These are phyloP conservation scores for Fusarium sp. DNA, from an alignment of 2,329 filamentous ascomycete species.

Conservation along the genomic window DNA sequence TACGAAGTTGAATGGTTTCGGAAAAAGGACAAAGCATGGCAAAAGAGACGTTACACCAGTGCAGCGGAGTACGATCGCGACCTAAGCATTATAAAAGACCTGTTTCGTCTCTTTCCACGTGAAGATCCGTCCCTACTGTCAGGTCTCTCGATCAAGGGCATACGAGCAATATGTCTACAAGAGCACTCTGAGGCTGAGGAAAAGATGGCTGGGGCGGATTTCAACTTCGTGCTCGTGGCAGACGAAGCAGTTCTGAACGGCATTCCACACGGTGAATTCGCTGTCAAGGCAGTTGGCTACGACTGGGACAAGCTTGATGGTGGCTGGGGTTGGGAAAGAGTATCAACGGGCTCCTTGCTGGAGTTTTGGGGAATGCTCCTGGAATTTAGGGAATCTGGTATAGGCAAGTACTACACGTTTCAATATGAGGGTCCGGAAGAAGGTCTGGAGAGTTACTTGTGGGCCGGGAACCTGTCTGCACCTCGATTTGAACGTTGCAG, in stretches of 20 bases:
- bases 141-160: background rate
- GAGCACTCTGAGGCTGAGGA: background rate
- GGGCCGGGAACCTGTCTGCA: background rate
- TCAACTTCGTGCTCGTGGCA: constrained; percentile 1
- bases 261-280: background rate
- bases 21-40: too few species aligned
- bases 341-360: background rate
- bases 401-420: background rate
- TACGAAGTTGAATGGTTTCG: background rate
- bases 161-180: background rate
- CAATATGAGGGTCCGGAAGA: rapidly evolving
- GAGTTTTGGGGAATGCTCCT: background rate
- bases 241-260: constrained; percentile 14
- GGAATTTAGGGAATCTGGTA: rapidly evolving
- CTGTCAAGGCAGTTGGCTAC: background rate
- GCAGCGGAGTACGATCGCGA: background rate
- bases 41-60: background rate
- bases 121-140: background rate
- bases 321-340: background rate
- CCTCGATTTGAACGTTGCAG: background rate
- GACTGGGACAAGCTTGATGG: background rate
- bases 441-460: background rate
- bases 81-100: background rate
- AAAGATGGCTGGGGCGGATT: background rate
- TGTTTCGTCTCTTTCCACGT: background rate